These are phyloP conservation scores for Didymella segeticola DNA, from an alignment of 2,329 filamentous ascomycete genomes.

Conservation along the genomic window DNA sequence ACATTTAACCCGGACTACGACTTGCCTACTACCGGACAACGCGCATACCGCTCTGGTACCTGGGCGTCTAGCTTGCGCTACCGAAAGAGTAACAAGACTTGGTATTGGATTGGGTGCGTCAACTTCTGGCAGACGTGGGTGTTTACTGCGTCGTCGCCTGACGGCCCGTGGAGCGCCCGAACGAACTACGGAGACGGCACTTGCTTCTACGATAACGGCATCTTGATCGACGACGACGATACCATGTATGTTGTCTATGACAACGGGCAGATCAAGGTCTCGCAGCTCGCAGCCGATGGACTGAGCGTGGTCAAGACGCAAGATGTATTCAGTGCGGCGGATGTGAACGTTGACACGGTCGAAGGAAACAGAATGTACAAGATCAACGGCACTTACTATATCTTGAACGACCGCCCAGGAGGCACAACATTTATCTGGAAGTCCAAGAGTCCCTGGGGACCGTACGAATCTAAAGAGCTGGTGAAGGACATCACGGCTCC, in stretches of 20 bases:
- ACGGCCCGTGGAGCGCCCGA: too few relatives aligned
- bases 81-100: conserved; percentile 56
- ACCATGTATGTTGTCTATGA: conserved; percentile 66
- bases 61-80: conserved; percentile 65
- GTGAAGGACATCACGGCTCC: conserved; percentile 54
- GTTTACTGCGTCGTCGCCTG: too few relatives aligned
- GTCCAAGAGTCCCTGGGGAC: conserved; percentile 59
- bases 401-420: conserved; percentile 58
- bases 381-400: conserved; percentile 63
- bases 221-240: conserved; percentile 66
- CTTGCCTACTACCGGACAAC: conserved; percentile 49
- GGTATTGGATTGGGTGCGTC: conserved; percentile 66
- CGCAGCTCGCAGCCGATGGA: conserved; percentile 59
- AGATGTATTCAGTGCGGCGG: conserved; percentile 52
- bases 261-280: conserved; percentile 56
- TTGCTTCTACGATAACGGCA: conserved; percentile 65
- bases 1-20: conserved; percentile 56
- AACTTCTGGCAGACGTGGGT: too few relatives aligned
- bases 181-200: too few relatives aligned
- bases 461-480: conserved; percentile 58
- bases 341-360: conserved; percentile 48
- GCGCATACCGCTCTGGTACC: conserved; percentile 62
- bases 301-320: conserved; percentile 55
- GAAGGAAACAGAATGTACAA: conserved; percentile 66
- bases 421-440: too few relatives aligned